Percentiles rank a stretch among this genome's conserved stretches.
Evolutionary conservation across 805 yeast species (phyloP).

Genomic region (Maudiozyma saulgeensis): DNA sequence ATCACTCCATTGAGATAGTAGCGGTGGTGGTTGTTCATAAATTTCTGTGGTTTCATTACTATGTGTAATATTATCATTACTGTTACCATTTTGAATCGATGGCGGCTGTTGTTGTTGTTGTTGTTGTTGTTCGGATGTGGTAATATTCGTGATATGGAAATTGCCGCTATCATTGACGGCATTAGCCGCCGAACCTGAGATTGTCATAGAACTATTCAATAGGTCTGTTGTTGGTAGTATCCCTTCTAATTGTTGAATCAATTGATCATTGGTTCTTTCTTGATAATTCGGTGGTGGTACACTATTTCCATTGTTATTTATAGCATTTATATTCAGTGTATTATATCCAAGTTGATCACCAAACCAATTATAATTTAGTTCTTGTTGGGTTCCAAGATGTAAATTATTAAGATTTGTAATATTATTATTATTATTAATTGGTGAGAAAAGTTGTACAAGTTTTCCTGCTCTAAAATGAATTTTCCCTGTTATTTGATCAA

Average conservation of each 20-base stretch:
- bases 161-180: background rate
- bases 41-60: background rate
- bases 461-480: slow-evolving; percentile 35
- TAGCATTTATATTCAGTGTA: background rate
- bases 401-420: background rate
- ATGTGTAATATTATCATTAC: background rate
- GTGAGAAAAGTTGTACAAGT: slow-evolving; percentile 24
- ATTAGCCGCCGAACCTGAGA: no score
- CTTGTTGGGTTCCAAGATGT: background rate
- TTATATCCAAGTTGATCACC: background rate
- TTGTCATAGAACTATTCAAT: background rate
- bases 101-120: background rate
- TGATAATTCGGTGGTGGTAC: slow-evolving; percentile 65
- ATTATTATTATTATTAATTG: background rate
- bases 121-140: background rate
- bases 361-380: background rate
- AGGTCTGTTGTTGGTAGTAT: background rate
- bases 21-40: background rate
- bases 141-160: no score
- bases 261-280: slow-evolving; percentile 29
- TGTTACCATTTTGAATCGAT: background rate
- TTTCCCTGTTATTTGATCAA: slow-evolving; percentile 31
- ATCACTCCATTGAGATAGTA: background rate
- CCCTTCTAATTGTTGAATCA: slow-evolving; percentile 1
- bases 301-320: background rate